phyloP scores from a whole-genome alignment of 2,329 filamentous ascomycete genomes.

The Aspergillus brunneoviolaceus region DNA sequence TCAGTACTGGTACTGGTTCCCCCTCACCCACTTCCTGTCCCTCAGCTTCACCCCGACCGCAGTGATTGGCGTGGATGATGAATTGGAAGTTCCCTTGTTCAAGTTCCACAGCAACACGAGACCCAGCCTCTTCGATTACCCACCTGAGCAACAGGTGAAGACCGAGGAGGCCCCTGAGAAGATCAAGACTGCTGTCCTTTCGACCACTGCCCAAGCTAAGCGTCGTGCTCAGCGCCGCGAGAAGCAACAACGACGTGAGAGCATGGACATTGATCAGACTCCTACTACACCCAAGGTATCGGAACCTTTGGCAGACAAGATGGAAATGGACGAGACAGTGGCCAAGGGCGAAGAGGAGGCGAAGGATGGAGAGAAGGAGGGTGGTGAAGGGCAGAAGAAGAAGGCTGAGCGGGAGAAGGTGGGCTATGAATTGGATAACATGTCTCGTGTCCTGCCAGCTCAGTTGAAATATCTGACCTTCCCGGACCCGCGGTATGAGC shows the following conservation, averaged over 20 bases:
- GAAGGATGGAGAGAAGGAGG: slow-evolving; percentile 61
- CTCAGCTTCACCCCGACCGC: slow-evolving; percentile 96
- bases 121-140: slow-evolving; percentile 96
- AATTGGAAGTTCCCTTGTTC: slow-evolving; percentile 89
- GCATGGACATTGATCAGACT: slow-evolving; percentile 88
- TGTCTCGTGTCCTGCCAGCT: slow-evolving; percentile 87
- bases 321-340: slow-evolving; percentile 63
- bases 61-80: slow-evolving; percentile 90
- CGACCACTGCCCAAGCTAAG: slow-evolving; percentile 95
- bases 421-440: slow-evolving; percentile 93
- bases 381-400: slow-evolving; percentile 69
- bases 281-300: slow-evolving; percentile 70
- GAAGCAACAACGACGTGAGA: slow-evolving; percentile 81
- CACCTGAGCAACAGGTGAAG: slow-evolving; percentile 94
- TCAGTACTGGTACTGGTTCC: slow-evolving; percentile 99
- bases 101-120: slow-evolving; percentile 94
- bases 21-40: slow-evolving; percentile 94
- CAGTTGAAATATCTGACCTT: slow-evolving; percentile 97
- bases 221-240: slow-evolving; percentile 93
- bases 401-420: slow-evolving; percentile 94
- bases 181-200: slow-evolving; percentile 92
- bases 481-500: slow-evolving; percentile 84
- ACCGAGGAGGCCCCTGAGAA: slow-evolving; percentile 88
- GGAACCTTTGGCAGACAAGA: slow-evolving; percentile 70
- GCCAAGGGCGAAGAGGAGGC: slow-evolving; percentile 65